Evolutionary conservation across 2,329 filamentous ascomycete genomes (phyloP), one percentile per base, ranked within the genome.

Genomic region (Thelonectria blattea): DNA sequence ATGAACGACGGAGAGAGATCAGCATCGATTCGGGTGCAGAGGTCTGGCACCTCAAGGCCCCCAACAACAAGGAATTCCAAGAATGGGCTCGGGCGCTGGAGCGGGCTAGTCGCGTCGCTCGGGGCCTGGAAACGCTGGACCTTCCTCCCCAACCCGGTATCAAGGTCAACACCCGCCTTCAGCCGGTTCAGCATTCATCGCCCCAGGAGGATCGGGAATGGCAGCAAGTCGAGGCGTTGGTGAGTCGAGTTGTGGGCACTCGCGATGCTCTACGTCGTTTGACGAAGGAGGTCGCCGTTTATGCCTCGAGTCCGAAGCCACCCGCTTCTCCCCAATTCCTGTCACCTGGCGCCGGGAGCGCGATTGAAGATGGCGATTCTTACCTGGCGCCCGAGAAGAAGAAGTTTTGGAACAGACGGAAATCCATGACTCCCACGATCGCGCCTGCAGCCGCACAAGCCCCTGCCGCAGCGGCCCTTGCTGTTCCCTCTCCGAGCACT

Each of bases 1-100:
- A 97, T 72, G 92, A 95, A 74, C 88, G 91, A 71, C 88, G 91
- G 39, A 86, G 93, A 65, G 94, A 98, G 75, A 97, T 99, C 54
- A 96, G 91, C 43, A 95, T 99, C 58, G 95, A 99, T 74, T 98
- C 95, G 0, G 95, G 95, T 1, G 93, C 95, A 2, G 95, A 99
- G 76, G 88, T 99, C 24, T 99, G 95, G 95, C 95, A 98, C 78
- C 81, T 99, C 30, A 89, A 89, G 70, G 92, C 95, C 3, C 86
- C 85, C 51, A 96, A 91, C 68, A 85, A 87, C 51, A 90, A 90
- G 65, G 94, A 98, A 63, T 99, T 97, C 73, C 84, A 86, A 48
- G 89, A 91, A 17, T 99, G 95, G 95, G 92, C 90, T 49, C 84
- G 85, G 48, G 94, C 93, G 1, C 80, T 99, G 52, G 93, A 97